Conservation (phyloP, 2,329 filamentous ascomycete species). For the Cercospora berteroae region DNA sequence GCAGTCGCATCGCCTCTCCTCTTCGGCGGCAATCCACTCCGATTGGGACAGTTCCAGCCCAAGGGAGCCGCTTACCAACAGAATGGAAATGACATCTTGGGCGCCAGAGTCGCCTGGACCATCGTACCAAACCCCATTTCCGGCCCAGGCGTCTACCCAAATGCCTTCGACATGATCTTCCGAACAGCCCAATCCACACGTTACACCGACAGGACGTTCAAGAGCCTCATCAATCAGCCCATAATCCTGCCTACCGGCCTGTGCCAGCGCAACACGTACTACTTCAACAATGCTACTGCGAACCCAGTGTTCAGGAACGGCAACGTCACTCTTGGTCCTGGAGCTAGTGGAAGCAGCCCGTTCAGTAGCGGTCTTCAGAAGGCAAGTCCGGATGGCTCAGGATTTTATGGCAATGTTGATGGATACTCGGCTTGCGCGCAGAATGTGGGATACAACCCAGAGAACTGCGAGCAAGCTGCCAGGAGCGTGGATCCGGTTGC, state of each 20-base stretch:
- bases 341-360: constrained; percentile 20
- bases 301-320: constrained; percentile 21
- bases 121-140: constrained; percentile 27
- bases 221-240: constrained; percentile 27
- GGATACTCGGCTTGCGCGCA: constrained; percentile 29
- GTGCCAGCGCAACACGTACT: constrained; percentile 30
- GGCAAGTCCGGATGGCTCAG: constrained; percentile 25
- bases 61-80: constrained; percentile 20
- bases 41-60: constrained; percentile 26
- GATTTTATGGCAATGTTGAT: constrained; percentile 24
- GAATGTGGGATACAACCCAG: constrained; percentile 26
- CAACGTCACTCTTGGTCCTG: constrained; percentile 29
- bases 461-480: constrained; percentile 27
- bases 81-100: constrained; percentile 16
- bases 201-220: constrained; percentile 23
- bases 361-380: constrained; percentile 18
- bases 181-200: constrained; percentile 2
- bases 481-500: constrained; percentile 22
- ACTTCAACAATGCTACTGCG: constrained; percentile 29
- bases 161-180: constrained; percentile 26
- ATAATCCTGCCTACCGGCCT: constrained; percentile 17
- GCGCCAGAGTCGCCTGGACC: constrained; percentile 23
- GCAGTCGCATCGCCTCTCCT: constrained; percentile 22
- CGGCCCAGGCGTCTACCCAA: constrained; percentile 28
- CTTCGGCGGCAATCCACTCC: constrained; percentile 23